Evolutionary conservation across 176 grass and related monocot species (phyloP), one percentile per base, ranked within the genome.

Genomic region (Poa pratensis): DNA sequence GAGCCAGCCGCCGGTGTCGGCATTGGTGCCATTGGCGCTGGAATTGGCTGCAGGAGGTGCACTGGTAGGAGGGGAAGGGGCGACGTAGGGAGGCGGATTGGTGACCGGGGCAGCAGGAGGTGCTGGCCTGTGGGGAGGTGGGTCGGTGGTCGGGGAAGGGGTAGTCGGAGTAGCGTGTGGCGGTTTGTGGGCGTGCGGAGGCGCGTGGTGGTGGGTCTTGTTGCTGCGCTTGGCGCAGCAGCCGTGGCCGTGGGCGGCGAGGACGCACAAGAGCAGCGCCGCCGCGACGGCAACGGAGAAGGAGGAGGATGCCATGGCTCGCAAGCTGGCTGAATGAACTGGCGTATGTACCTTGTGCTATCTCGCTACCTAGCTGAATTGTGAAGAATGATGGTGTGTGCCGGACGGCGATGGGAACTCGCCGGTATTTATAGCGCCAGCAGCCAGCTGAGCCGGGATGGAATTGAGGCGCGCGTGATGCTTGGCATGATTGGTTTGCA

Each of bases 251-350:
- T 81, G 59, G 12, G 50, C 52, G 39, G 26, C 48, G n/a, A 88
- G 63, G 37, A 89, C 12, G 39, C 49, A 76, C 4, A 89, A 17
- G 26, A 89, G 16, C 26, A 75, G 69, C 12, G 82, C 87, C 6
- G 70, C 48, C 23, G 77, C 69, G 2, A 69, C 49, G 22, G 35
- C 57, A 18, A 40, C 34, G 3, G 86, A 71, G 63, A 10, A 80
- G 24, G 49, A 42, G 18, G 75, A 16, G 32, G 37, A 46, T 22
- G 69, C 42, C 69, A 72, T 72, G 24, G 19, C 18, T 22, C 0
- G n/a, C n/a, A 19, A 26, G 60, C 2, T 35, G 2, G 0, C 3
- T 69, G 66, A n/a, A 20, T 40, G 66, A 69, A 69, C 20, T 40
- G 66, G 49, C 15, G 3, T 51, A 51, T 51, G 48, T 49, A 49